Evolutionary conservation across 2,329 filamentous ascomycete genomes (phyloP), one percentile per base, ranked within the genome.

Genomic region (Metarhizium rileyi): DNA sequence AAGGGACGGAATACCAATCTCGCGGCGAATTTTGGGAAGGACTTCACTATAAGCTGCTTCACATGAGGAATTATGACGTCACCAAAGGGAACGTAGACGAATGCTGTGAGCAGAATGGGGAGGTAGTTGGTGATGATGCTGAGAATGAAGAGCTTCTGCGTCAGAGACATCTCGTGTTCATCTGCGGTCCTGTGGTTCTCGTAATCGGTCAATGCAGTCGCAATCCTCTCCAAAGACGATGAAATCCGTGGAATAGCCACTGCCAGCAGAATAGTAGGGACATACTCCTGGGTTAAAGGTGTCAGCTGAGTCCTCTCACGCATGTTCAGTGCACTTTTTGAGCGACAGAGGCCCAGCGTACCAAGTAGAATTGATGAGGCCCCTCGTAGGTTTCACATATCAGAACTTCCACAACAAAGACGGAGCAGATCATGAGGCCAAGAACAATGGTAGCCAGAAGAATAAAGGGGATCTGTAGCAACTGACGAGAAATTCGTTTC

Each of bases 41-140:
- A 74, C 2, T 71, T 74, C 18, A 78, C 63, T 3, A 76, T 71
- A 54, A 84, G 75, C 22, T 79, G 57, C 55, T 87, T 79, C 0
- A 89, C 72, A 57, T 81, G 78, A 0, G 86, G 85, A 0, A 88
- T 78, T 2, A 89, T 77, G 18, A 78, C 64, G 42, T 75, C 75
- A 26, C 84, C 85, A 54, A 88, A 87, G 0, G 86, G 86, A 2
- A 90, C 82, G 60, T 90, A 90, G 47, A 90, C 77, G 58, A 90
- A 90, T 0, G 86, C 86, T 0, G 85, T 90, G 6, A 90, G 70
- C 53, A 89, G 76, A 43, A 87, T 84, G 1, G 84, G 84, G 1
- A 89, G 73, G 61, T 90, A 90, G 4, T 86, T 86, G 12, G 85
- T 88, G 65, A 90, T 87, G 69, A 89, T 87, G 70, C 86, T 87